Base-by-base conservation (phyloP, 2,329 filamentous ascomycete species). In the Venturia aucupariae region DNA sequence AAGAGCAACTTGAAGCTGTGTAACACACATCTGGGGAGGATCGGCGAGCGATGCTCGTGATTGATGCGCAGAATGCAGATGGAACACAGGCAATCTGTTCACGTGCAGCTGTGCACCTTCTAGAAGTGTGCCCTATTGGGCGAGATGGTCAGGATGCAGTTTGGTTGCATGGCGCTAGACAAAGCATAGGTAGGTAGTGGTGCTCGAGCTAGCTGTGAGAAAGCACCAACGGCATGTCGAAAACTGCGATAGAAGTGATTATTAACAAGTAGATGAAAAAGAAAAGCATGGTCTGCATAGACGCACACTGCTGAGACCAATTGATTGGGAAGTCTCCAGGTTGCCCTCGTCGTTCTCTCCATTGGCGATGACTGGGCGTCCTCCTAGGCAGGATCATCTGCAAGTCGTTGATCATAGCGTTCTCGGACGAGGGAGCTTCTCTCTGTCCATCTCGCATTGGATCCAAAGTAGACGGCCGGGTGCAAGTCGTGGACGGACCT, bases 91-190 rank as follows among this genome's bases (percentile, higher is more conserved):
- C 27, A 55, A 55, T 32, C 1, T 54, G 13, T 32, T 15, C 51
- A 57, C 51, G 51, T 35, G 51, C 8, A 11, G 27, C 51, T 57
- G 27, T 57, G 46, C 51, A n/a, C 15, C 51, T 57, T 57, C 27
- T 57, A 57, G 51, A 35, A 57, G 51, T n/a, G 51, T 57, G 27
- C 51, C 30, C 51, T 32, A 32, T 55, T 32, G 27, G 48, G 48
- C 17, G 13, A 32, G 7, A 13, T 15, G 48, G 48, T 55, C 4
- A 30, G 17, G 24, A 55, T 32, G 48, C 24, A 55, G 48, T 27
- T 15, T 32, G 4, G 48, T 27, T 30, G 24, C 10, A 54, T 32
- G 1, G 3, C 24, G 48, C 48, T 30, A 30, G 48, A 30, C 22
- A 24, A 24, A 3, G 19, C 7, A 51, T 51, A n/a, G 8, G 5